Percentiles rank a stretch among this genome's conserved stretches.
Conservation (phyloP, 2,329 filamentous ascomycete species). For the Orbilia oligospora region DNA sequence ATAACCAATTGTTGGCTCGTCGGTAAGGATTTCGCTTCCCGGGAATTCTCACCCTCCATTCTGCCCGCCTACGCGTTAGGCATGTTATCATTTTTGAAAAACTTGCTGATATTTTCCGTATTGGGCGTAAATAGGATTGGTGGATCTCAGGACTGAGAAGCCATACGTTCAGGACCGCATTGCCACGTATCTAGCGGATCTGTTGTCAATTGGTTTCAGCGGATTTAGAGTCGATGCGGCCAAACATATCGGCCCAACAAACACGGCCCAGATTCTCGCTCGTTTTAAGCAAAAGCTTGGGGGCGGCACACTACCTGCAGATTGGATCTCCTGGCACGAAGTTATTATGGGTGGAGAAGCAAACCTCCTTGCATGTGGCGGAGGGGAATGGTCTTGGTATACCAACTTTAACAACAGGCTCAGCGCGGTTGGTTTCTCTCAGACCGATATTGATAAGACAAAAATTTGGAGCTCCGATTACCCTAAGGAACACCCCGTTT, state of each 20-base stretch:
- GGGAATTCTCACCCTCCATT: not conserved
- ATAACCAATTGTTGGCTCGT: slow-evolving; percentile 64
- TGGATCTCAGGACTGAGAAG: slow-evolving; percentile 65
- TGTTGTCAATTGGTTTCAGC: slow-evolving; percentile 65
- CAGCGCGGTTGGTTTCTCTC: slow-evolving; percentile 61
- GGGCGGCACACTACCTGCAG: slow-evolving; percentile 63
- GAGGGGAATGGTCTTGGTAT: slow-evolving; percentile 65
- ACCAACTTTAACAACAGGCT: slow-evolving; percentile 64
- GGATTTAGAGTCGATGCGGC: slow-evolving; percentile 65
- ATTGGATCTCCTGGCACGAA: slow-evolving; percentile 65
- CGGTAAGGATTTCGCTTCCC: slow-evolving; percentile 15
- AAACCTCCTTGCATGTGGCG: slow-evolving; percentile 63
- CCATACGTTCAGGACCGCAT: slow-evolving; percentile 65
- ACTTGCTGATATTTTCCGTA: not conserved
- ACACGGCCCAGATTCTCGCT: slow-evolving; percentile 63
- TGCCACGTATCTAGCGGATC: slow-evolving; percentile 64
- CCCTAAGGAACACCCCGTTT: slow-evolving; percentile 58
- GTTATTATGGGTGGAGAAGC: slow-evolving; percentile 65
- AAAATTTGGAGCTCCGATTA: slow-evolving; percentile 65
- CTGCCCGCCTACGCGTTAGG: not conserved
- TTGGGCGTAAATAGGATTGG: slow-evolving; percentile 56
- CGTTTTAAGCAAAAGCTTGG: slow-evolving; percentile 64
- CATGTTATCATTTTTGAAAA: not conserved
- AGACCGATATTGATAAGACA: slow-evolving; percentile 64
- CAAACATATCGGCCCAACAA: slow-evolving; percentile 65